phyloP scores from a whole-genome alignment of 805 yeast genomes.

The Lachancea cidri region DNA sequence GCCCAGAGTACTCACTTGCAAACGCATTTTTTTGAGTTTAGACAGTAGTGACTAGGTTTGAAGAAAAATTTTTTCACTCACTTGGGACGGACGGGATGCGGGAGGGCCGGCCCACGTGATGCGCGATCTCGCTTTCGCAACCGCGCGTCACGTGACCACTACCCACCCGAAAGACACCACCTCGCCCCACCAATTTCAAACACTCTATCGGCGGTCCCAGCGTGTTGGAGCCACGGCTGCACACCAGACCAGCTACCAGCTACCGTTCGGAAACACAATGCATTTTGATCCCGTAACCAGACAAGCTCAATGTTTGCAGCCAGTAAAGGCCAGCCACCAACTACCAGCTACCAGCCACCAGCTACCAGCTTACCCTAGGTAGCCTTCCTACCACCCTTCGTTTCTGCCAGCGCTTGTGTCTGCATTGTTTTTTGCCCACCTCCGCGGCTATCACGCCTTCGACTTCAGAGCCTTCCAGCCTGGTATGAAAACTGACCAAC shows the following conservation, averaged over 20 bases:
- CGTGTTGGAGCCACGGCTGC: background rate
- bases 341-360: background rate
- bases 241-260: background rate
- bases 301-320: too few species aligned
- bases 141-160: background rate
- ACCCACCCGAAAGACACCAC: background rate
- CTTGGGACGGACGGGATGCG: background rate
- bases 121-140: background rate
- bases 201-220: background rate
- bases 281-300: too few species aligned
- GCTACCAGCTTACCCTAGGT: background rate
- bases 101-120: background rate
- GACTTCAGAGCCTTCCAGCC: too few species aligned
- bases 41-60: background rate
- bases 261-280: background rate
- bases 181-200: background rate
- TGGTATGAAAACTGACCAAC: too few species aligned
- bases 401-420: background rate
- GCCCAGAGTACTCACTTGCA: background rate
- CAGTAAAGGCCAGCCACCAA: background rate
- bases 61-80: constrained; percentile 1
- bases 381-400: background rate
- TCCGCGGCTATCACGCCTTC: too few species aligned
- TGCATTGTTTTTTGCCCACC: background rate
- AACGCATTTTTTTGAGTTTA: too few species aligned